Evolutionary conservation across 495 filamentous ascomycete species (phyloP), one percentile per base, ranked within the genome.

Genomic region (Bryoglossum gracile): DNA sequence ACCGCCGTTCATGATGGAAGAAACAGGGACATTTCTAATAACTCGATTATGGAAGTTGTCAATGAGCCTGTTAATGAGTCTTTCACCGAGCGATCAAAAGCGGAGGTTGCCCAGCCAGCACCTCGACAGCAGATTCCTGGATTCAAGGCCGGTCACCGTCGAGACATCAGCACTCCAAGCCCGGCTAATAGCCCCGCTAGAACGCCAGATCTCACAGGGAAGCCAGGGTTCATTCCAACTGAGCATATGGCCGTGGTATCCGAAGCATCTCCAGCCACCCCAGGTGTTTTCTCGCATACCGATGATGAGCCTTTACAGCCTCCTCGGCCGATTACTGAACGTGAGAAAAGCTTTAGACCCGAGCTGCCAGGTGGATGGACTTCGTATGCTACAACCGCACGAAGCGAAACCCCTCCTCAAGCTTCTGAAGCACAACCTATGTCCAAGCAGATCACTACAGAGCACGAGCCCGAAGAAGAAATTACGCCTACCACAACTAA

Each of bases 311-410:
- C 40, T 21, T 11, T 47, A 8, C 39, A 44, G 17, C 28, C 52
- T 25, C 53, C 66, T 24, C 39, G 56, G 3, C 44, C 57, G 33
- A 34, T 43, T 25, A 43, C 44, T n/a, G 57, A 59, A 28, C 54
- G 48, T 16, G 50, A 53, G 53, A 60, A 67, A 48, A 76, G 65
- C 37, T 72, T 76, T 40, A 67, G 81, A 40, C 83, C 83, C 23
- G 70, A 69, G 26, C 60, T 86, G 25, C 82, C 83, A 14, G 82
- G 82, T 8, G 74, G 70, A 40, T 85, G 81, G 83, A 76, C 78
- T 25, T 76, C 80, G 13, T 82, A 74, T 57, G 73, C 73, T 22
- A 68, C 70, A 5, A 65, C 64, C 35, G 57, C 38, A 10, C 19
- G 35, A 19, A 28, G 34, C 26, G 35, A 43, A 5, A 24, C 23